Base-by-base conservation (phyloP, 106 monocot species). In the Allium sativum region DNA sequence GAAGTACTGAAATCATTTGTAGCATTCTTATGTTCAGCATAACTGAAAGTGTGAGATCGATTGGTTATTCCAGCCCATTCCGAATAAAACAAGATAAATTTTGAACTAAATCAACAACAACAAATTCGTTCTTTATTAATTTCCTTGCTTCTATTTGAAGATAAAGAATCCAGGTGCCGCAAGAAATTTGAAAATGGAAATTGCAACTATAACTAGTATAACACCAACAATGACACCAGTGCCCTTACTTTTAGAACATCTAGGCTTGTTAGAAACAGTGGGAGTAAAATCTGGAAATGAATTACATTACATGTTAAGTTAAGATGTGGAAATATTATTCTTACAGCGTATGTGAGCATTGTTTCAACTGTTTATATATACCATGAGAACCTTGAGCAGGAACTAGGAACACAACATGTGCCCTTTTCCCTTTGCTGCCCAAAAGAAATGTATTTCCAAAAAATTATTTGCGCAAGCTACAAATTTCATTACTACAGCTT, bases 371-470 rank as follows among this genome's bases (percentile, higher is more conserved):
- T 55, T 31, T n/a, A 48, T n/a, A n/a, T n/a, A n/a, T 87, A 87
- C 87, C 72, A 59, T 12, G 70, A 48, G 88, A 79, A 65, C 88
- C 83, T 77, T 83, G 72, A 58, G 13, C n/a, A n/a, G n/a, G n/a
- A n/a, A n/a, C n/a, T 67, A 44, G 83, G 83, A 45, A 83, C 65
- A 68, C 77, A 83, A 45, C 80, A 80, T 55, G 88, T 88, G 31
- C 88, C 88, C 72, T 83, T 88, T 58, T 83, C n/a, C n/a, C n/a
- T n/a, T n/a, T n/a, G n/a, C 88, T 47, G 88, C 80, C 88, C 88
- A 88, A 70, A 88, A 88, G 69, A 88, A 83, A 81, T 88, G 88
- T 42, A 88, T 80, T 67, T 88, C 88, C 12, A 88, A 72, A 58
- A 88, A 80, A 60, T 88, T 88, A 18, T 72, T 67, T 15, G 65